Evolutionary conservation across 345 rosid species (phyloP).

Genomic region (Ceriops tagal): DNA sequence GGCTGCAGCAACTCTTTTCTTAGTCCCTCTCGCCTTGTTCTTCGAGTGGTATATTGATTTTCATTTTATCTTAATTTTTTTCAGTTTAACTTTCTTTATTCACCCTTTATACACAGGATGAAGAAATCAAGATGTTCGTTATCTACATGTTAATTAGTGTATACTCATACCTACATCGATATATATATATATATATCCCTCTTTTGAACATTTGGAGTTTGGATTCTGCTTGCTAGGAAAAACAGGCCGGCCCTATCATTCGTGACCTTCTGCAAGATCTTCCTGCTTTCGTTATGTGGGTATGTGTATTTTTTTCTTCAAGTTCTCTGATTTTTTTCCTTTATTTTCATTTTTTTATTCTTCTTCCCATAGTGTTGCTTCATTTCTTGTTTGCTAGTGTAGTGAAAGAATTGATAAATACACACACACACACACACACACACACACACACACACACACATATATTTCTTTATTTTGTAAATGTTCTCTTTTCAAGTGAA

Average conservation of each 20-base stretch:
- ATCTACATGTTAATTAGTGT: too few species aligned
- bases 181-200: too few species aligned
- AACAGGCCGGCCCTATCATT: conserved; percentile 62
- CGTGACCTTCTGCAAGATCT: conserved; percentile 68
- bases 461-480: too few species aligned
- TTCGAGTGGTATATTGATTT: conserved; percentile 54
- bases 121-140: background rate
- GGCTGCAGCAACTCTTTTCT: conserved; percentile 67
- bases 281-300: conserved; percentile 72
- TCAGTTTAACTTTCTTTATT: background rate
- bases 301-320: conserved; percentile 22
- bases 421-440: background rate
- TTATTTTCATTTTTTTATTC: background rate
- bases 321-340: background rate
- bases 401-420: background rate
- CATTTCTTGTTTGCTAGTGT: background rate
- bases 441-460: too few species aligned
- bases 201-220: too few species aligned
- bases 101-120: background rate
- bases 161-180: too few species aligned
- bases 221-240: conserved; percentile 42
- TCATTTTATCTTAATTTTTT: background rate
- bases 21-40: conserved; percentile 63
- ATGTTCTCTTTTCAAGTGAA: too few species aligned
- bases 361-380: background rate